phyloP scores from a whole-genome alignment of 2,329 filamentous ascomycete species.

The Clarireedia homoeocarpa region DNA sequence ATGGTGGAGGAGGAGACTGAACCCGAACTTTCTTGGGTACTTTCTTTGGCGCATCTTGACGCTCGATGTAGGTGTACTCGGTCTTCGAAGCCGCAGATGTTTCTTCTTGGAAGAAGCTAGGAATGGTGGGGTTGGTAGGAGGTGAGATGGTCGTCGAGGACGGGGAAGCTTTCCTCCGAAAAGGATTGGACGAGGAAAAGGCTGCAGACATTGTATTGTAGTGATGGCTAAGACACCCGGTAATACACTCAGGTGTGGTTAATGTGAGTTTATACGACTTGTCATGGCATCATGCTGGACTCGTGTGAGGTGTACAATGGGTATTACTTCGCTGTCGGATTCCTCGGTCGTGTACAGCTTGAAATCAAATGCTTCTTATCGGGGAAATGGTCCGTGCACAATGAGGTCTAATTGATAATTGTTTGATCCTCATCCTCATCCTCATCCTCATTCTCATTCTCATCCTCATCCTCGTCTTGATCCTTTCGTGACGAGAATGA shows the following conservation, averaged over 20 bases:
- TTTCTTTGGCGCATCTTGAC: conserved; percentile 19
- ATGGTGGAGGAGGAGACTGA: conserved; percentile 54
- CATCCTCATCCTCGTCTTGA: too few relatives aligned
- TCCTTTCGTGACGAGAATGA: not conserved
- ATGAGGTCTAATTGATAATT: not conserved
- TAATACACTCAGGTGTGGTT: conserved; percentile 7
- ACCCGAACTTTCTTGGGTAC: conserved; percentile 56
- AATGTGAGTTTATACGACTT: conserved; percentile 6
- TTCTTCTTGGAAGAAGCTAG: conserved; percentile 11
- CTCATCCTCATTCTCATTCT: too few relatives aligned
- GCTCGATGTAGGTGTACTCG: conserved; percentile 9
- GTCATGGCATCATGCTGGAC: not conserved
- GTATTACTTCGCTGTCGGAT: conserved; percentile 1
- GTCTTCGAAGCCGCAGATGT: conserved; percentile 7
- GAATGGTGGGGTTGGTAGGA: conserved; percentile 7
- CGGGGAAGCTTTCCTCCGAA: conserved; percentile 24
- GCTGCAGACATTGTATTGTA: conserved; percentile 23
- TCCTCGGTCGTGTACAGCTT: conserved; percentile 5
- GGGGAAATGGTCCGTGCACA: not conserved
- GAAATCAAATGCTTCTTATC: not conserved
- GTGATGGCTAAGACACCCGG: conserved; percentile 10
- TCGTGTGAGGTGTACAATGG: too few relatives aligned
- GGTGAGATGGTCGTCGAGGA: conserved; percentile 11
- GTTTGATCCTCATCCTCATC: too few relatives aligned
- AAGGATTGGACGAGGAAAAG: conserved; percentile 29